These are phyloP conservation scores for Fusarium nurragi DNA, from an alignment of 2,329 filamentous ascomycete genomes.

Conservation along the genomic window DNA sequence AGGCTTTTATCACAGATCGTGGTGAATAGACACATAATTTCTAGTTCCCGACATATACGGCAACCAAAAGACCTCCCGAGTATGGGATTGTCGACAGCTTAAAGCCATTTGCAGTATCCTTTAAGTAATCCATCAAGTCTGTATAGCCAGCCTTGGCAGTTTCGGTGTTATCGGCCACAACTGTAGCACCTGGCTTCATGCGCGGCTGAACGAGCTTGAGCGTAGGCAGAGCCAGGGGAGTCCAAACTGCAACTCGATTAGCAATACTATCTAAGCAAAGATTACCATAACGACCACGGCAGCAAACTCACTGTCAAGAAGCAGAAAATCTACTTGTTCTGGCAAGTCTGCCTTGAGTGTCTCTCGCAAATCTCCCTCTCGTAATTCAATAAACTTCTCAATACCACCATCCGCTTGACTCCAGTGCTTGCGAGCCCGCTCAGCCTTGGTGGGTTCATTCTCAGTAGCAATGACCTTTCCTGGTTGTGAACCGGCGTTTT, in stretches of 20 bases:
- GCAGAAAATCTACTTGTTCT: slow-evolving; percentile 62
- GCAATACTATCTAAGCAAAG: not conserved
- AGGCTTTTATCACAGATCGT: not conserved
- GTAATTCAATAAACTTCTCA: slow-evolving; percentile 61
- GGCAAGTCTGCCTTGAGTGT: slow-evolving; percentile 59
- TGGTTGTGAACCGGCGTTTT: slow-evolving; percentile 51
- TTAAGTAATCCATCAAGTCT: slow-evolving; percentile 59
- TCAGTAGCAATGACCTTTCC: slow-evolving; percentile 67
- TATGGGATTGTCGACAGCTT: slow-evolving; percentile 49
- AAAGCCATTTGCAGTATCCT: slow-evolving; percentile 59
- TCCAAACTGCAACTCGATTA: slow-evolving; percentile 59
- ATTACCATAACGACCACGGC: rapidly evolving
- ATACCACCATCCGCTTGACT: slow-evolving; percentile 59
- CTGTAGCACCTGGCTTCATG: slow-evolving; percentile 57
- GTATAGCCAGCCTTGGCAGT: slow-evolving; percentile 52
- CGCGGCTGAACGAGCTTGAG: slow-evolving; percentile 57
- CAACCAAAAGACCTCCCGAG: slow-evolving; percentile 44
- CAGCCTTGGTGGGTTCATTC: slow-evolving; percentile 64
- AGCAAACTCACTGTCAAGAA: slow-evolving; percentile 66
- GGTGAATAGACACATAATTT: rapidly evolving
- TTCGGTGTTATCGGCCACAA: slow-evolving; percentile 61
- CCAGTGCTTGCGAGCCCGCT: slow-evolving; percentile 64
- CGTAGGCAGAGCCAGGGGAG: slow-evolving; percentile 62
- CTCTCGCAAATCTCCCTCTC: slow-evolving; percentile 66
- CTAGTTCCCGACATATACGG: slow-evolving; percentile 31